Evolutionary conservation across 1,284 basidiomycete genomes (phyloP), one percentile per base, ranked within the genome.

Genomic region (Gymnopus androsaceus): DNA sequence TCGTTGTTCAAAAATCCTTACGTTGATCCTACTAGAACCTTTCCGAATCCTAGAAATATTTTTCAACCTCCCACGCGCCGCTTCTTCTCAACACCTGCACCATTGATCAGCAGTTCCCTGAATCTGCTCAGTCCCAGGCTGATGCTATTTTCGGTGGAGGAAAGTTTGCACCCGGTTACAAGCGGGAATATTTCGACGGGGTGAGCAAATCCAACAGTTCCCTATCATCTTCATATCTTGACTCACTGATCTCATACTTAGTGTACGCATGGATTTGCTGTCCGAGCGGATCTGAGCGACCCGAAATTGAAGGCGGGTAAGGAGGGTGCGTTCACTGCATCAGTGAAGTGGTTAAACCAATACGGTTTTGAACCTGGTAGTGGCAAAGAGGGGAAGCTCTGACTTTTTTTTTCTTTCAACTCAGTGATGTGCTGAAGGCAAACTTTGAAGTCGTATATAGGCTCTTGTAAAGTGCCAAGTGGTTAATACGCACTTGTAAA

Each of bases 101-200:
- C n/a, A n/a, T 41, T 21, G 53, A 55, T 31, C n/a, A 31, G 19
- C 44, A 40, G 23, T 55, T 55, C 25, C 44, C 53, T 34, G 60
- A 57, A 3, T 77, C 81, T 57, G 64, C 76, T 4, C 77, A 79
- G 62, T 72, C 65, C 25, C 68, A 72, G 50, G 79, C 82, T 5
- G 84, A 87, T 58, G 73, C 78, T 60, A 72, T 90, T 47, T 69
- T 91, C 33, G 82, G 75, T 15, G 72, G 70, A 55, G 82, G 75
- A 15, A 73, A 71, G 56, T 85, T 83, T 57, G 74, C 70, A 2
- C 79, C 78, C 9, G 82, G 83, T 1, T 83, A 85, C 68, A 79
- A 79, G 65, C 75, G 82, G 56, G 74, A 77, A 57, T 76, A 79
- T 63, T 85, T 75, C 59, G 73, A 80, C 1, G 81, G 82, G 2